Evolutionary conservation across 1,284 basidiomycete genomes (phyloP).

Genomic region (Cerrena zonata): DNA sequence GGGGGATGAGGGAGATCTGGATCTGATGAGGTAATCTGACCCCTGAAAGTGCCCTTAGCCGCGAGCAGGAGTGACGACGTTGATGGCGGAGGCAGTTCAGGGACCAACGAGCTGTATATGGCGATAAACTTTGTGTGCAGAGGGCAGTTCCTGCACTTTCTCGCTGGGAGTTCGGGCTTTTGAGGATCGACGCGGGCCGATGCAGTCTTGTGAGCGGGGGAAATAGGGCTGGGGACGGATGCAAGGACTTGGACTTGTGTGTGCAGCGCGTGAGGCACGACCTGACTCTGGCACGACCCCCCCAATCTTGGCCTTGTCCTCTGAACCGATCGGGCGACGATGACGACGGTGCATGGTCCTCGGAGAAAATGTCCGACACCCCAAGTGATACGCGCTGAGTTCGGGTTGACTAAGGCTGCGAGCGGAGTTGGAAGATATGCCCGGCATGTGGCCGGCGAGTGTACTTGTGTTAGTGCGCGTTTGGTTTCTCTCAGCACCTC

Average conservation of each 20-base stretch:
- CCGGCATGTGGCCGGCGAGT: background rate
- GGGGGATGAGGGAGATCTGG: background rate
- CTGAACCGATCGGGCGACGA: no score
- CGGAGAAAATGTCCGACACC: background rate
- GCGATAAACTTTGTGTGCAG: background rate
- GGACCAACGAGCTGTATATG: background rate
- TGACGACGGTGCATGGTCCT: background rate
- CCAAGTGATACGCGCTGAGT: slow-evolving; percentile 5
- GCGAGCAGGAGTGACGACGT: background rate
- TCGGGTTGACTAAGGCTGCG: slow-evolving; percentile 1
- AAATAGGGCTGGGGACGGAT: no score
- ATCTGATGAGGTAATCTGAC: slow-evolving; percentile 2
- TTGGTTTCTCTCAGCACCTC: background rate
- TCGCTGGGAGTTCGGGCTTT: background rate
- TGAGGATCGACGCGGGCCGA: background rate
- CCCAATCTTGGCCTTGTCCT: no score
- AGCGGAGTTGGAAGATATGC: background rate
- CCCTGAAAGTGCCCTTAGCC: slow-evolving; percentile 1
- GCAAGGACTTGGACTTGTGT: no score
- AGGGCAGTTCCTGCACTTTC: no score
- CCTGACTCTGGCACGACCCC: no score
- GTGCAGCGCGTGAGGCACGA: no score
- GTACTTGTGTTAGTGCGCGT: background rate
- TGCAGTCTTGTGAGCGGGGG: background rate
- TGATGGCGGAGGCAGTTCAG: slow-evolving; percentile 2